A percentile compares a stretch with the other conserved stretches of the same genome.
Conservation (phyloP, 1,139 yeast species). For the Sugiyamaella novakii region DNA sequence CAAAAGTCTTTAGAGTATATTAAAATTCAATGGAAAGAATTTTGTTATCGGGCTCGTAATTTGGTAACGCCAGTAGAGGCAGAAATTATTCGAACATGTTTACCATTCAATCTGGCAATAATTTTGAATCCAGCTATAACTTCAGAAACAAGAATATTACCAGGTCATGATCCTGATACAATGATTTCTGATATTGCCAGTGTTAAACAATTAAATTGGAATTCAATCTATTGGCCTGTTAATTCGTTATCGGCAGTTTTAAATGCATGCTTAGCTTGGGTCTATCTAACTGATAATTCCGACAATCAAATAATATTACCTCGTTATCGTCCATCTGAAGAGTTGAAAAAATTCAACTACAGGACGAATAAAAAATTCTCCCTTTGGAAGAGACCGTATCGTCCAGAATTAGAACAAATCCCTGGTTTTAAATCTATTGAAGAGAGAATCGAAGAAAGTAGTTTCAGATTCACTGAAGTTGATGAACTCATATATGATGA, state of each 20-base stretch:
- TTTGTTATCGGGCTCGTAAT: slow-evolving; percentile 8
- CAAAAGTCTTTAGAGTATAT: slow-evolving; percentile 9
- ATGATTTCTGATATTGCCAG: slow-evolving; percentile 7
- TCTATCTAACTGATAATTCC: slow-evolving; percentile 1
- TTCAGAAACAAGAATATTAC: slow-evolving; percentile 1
- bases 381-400: slow-evolving; percentile 12
- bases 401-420: slow-evolving; percentile 9
- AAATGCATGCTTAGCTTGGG: slow-evolving; percentile 14
- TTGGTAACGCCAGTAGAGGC: slow-evolving; percentile 10
- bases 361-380: slow-evolving; percentile 13
- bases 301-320: background rate
- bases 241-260: slow-evolving; percentile 15
- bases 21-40: slow-evolving; percentile 12
- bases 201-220: slow-evolving; percentile 3
- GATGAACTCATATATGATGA: slow-evolving; percentile 15
- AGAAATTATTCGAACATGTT: slow-evolving; percentile 6
- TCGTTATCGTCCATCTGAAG: slow-evolving; percentile 7
- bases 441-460: slow-evolving; percentile 6
- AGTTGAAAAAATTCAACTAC: slow-evolving; percentile 7
- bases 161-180: slow-evolving; percentile 5
- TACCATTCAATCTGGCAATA: slow-evolving; percentile 11
- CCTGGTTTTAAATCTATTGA: slow-evolving; percentile 14
- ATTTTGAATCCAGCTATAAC: slow-evolving; percentile 7
- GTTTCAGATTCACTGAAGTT: slow-evolving; percentile 4
- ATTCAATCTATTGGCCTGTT: slow-evolving; percentile 16